Evolutionary conservation across 2,329 filamentous ascomycete genomes (phyloP).

Genomic region (Pseudopyrenochaeta lycopersici): DNA sequence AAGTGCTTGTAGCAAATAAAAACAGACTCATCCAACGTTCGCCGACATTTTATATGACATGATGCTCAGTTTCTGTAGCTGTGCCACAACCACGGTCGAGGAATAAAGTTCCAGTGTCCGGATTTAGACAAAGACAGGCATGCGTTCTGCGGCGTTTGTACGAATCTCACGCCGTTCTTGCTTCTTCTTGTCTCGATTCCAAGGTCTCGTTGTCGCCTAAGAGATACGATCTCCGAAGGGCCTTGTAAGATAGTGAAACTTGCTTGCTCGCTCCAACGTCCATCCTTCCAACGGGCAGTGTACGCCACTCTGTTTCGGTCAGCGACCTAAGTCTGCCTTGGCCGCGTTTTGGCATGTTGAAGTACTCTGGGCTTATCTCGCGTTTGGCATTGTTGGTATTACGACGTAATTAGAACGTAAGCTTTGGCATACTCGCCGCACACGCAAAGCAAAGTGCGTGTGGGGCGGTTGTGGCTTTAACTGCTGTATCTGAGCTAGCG

Average conservation of each 20-base stretch:
- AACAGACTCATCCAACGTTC: not conserved
- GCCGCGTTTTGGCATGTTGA: conserved; percentile 1
- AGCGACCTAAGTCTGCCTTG: not conserved
- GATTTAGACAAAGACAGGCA: conserved; percentile 8
- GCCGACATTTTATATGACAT: not conserved
- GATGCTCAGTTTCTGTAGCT: not conserved
- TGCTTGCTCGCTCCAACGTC: not conserved
- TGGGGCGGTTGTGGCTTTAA: not conserved
- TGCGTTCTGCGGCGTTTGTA: conserved; percentile 4
- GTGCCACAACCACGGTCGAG: not conserved
- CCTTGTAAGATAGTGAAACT: not conserved
- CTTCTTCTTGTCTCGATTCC: not conserved
- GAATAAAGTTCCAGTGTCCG: conserved; percentile 1
- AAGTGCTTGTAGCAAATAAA: not conserved
- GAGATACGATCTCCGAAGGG: not conserved
- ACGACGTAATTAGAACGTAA: not conserved
- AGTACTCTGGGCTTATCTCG: not conserved
- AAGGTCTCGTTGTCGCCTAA: conserved; percentile 2
- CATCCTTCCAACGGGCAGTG: not conserved
- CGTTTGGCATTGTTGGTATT: not conserved
- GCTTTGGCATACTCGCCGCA: not conserved
- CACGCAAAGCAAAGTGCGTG: not conserved
- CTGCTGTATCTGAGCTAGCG: not conserved
- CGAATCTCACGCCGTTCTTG: conserved; percentile 1
- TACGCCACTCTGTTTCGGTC: conserved; percentile 1